Percentiles rank a stretch among this genome's conserved stretches.
These are phyloP conservation scores for Schizophyllum amplum DNA, from an alignment of 1,284 basidiomycete species.

Conservation along the genomic window DNA sequence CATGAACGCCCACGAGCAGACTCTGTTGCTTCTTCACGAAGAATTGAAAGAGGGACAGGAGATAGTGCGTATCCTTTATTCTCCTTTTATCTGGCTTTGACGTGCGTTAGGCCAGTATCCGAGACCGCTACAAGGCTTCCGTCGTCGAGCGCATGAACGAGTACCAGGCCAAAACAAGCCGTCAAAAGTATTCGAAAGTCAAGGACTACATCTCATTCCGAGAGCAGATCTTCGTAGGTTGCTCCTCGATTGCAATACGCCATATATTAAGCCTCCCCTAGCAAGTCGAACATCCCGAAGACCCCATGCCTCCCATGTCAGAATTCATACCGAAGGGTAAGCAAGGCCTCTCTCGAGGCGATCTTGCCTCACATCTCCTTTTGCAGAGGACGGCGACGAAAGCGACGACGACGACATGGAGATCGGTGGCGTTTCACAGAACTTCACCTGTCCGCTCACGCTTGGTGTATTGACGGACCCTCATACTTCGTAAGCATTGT, in stretches of 20 bases:
- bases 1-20: conserved; percentile 45
- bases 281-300: conserved; percentile 62
- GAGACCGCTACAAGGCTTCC: conserved; percentile 23
- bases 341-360: conserved; percentile 1
- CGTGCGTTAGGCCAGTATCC: conserved; percentile 30
- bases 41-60: conserved; percentile 41
- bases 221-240: conserved; percentile 57
- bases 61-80: conserved; percentile 50
- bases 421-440: conserved; percentile 75
- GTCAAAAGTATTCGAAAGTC: conserved; percentile 67
- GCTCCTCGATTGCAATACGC: not conserved
- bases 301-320: conserved; percentile 69
- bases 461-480: conserved; percentile 59
- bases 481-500: conserved; percentile 56
- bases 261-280: conserved; percentile 19
- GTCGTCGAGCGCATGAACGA: conserved; percentile 34
- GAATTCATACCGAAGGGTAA: conserved; percentile 64
- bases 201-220: conserved; percentile 59
- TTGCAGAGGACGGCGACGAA: conserved; percentile 73
- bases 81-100: conserved; percentile 30
- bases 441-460: conserved; percentile 74
- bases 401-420: conserved; percentile 75
- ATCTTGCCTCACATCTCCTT: conserved; percentile 4
- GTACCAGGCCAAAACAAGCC: conserved; percentile 54
- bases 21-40: conserved; percentile 50